These are phyloP conservation scores for Stylosanthes scabra DNA, from an alignment of 331 rosid genomes.

Conservation along the genomic window DNA sequence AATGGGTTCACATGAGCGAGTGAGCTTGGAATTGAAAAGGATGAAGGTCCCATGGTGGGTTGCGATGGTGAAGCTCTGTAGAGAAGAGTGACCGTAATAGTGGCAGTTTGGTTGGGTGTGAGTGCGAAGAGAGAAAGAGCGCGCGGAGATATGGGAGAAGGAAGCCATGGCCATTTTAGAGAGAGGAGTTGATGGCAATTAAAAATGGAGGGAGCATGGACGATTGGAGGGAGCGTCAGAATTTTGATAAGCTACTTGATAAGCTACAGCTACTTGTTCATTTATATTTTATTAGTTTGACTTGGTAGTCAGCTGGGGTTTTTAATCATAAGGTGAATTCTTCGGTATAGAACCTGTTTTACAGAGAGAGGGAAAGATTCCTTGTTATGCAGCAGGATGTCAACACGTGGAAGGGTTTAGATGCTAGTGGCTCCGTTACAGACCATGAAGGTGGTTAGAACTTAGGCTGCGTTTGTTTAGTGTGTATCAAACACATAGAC, in stretches of 20 bases:
- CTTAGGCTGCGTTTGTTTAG: too few relatives aligned
- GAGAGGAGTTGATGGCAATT: conserved; percentile 15
- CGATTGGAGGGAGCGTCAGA: background rate
- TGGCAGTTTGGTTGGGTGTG: conserved; percentile 27
- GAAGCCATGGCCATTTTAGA: conserved; percentile 54
- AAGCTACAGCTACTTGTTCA: too few relatives aligned
- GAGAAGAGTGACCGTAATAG: conserved; percentile 25
- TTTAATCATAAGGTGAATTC: too few relatives aligned
- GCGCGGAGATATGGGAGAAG: conserved; percentile 48
- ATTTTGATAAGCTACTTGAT: conserved; percentile 10
- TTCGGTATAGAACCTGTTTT: too few relatives aligned
- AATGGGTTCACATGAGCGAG: conserved; percentile 16
- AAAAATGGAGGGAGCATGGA: conserved; percentile 32
- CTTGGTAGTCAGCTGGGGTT: too few relatives aligned
- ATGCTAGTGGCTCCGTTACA: too few relatives aligned
- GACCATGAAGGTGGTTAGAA: too few relatives aligned
- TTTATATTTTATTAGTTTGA: too few relatives aligned
- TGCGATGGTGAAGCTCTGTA: conserved; percentile 21
- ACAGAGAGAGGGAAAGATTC: too few relatives aligned
- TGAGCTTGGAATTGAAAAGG: conserved; percentile 36
- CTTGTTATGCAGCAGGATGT: too few relatives aligned
- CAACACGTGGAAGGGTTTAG: too few relatives aligned
- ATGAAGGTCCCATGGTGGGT: conserved; percentile 18
- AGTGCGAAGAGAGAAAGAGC: conserved; percentile 33
- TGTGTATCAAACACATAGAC: too few relatives aligned